Evolutionary conservation across 257 asterid genomes (phyloP), one percentile per base, ranked within the genome.

Genomic region (Gentiana straminea): DNA sequence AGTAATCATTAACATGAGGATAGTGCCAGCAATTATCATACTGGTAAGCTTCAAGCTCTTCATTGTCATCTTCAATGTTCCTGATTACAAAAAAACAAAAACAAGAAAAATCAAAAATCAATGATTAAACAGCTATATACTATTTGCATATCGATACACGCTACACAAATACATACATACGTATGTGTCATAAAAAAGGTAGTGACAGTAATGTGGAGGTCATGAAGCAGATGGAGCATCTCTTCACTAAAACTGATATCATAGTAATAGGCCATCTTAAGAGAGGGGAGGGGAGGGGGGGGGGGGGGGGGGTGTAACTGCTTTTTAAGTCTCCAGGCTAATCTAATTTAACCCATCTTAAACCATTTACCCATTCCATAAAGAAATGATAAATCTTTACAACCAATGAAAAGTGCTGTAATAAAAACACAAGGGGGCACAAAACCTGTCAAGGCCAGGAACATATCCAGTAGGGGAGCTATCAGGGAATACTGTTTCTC

Each of bases 21-120:
- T 68, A 81, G 48, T 76, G 76, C 69, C 75, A 68, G 6, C 66
- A 64, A 60, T 59, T 60, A 68, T 76, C 81, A 46, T 68, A 56
- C 47, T 60, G 78, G 51, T 86, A 70, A 41, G 73, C 72, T 62
- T 75, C 86, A 74, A 69, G 77, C 58, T 75, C 94, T 48, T 86
- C 94, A 13, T 86, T 91, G 39, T 90, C 94, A 2, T 76, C 46
- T 41, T 41, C 84, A 64, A 75, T 91, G 75, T 81, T 77, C 93
- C 98, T 91, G 86, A 73, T 67, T 52, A 60, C 58, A 54, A 56
- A 1, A 59, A 58, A 44, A 49, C 43, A 41, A 3, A 41, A 41
- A 1, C 8, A 2, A 41, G 2, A 39, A 39, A 3, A 39, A 39
- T 39, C 0, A 24, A 11, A 3, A 58, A 44, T n/a, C 39, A 49